Evolutionary conservation across 2,329 filamentous ascomycete genomes (phyloP), one percentile per base, ranked within the genome.

Genomic region (Pestalotiopsis sp.): DNA sequence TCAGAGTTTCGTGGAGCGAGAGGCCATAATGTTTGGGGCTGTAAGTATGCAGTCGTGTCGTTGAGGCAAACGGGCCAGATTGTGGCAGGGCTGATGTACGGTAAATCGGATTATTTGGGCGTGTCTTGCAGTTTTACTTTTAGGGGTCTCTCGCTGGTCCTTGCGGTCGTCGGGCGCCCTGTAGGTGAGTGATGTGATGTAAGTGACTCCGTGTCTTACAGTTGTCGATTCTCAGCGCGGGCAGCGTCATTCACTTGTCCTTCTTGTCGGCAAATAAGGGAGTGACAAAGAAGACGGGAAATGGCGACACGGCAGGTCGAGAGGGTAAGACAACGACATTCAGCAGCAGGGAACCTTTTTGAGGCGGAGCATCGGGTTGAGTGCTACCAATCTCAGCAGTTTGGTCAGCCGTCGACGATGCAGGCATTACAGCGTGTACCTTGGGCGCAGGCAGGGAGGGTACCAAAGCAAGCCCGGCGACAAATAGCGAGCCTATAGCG

Each of bases 291-390:
- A 56, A 17, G 27, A 57, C 12, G 49, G 12, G 36, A 17, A 45
- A 52, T 20, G 57, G 63, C 52, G 27, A 66, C 49, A 25, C 63
- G 45, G 49, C 45, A 66, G 20, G 31, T 66, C 13, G 41, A 57
- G 63, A 56, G 49, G 23, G 49, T 58, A 57, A 49, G 20, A 64
- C 61, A 27, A 45, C 25, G 41, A 38, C 63, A n/a, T 58, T 66
- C 63, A 66, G 63, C 63, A 45, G 39, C 41, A 66, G 41, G 63
- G 63, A 66, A 36, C 25, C 41, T 57, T 63, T 56, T 66, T 56
- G 63, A 57, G 63, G 63, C 63, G 63, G 41, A 66, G 63, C 49
- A 66, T 25, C 52, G 52, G 63, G 49, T 38, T 31, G 45, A 57
- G 23, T 59, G 57, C 27, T 49, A 49, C 45, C 45, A 52, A 59